Conservation (phyloP, 805 yeast species). For the Kodamaea jinghongensis region DNA sequence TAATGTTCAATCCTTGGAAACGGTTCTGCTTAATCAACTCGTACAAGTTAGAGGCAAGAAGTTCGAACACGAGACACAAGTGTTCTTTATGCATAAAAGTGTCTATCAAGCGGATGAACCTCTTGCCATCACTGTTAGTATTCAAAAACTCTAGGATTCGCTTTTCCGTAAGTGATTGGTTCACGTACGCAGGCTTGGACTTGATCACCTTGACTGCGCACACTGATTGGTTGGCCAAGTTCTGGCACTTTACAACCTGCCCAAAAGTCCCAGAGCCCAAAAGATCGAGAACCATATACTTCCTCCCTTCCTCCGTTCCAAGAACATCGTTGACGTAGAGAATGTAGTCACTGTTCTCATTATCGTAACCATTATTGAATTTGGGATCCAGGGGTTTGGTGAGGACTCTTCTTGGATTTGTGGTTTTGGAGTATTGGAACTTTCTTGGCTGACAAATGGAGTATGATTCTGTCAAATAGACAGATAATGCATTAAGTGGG, state of each 20-base stretch:
- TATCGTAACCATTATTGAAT: constrained; percentile 80
- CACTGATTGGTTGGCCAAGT: constrained; percentile 72
- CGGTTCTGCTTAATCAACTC: constrained; percentile 91
- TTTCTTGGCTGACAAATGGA: constrained; percentile 73
- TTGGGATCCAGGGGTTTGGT: constrained; percentile 90
- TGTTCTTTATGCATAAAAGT: constrained; percentile 91
- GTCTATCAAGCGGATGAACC: constrained; percentile 76
- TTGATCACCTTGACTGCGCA: constrained; percentile 95
- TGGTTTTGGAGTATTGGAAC: constrained; percentile 76
- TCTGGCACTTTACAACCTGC: constrained; percentile 93
- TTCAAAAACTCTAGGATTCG: constrained; percentile 79
- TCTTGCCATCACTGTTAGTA: constrained; percentile 61
- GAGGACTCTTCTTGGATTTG: constrained; percentile 87
- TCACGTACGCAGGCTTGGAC: constrained; percentile 84
- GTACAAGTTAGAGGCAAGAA: constrained; percentile 81
- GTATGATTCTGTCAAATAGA: constrained; percentile 75
- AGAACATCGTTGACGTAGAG: constrained; percentile 90
- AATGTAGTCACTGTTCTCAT: constrained; percentile 85
- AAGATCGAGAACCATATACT: constrained; percentile 84
- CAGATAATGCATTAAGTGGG: constrained; percentile 78
- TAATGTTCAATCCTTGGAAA: constrained; percentile 83
- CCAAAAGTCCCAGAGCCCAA: constrained; percentile 98
- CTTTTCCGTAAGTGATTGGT: constrained; percentile 90
- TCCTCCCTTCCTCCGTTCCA: constrained; percentile 80
- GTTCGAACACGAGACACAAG: constrained; percentile 87